These are phyloP conservation scores for Crithidia bombi DNA, from an alignment of 208 protist genomes.

Conservation along the genomic window DNA sequence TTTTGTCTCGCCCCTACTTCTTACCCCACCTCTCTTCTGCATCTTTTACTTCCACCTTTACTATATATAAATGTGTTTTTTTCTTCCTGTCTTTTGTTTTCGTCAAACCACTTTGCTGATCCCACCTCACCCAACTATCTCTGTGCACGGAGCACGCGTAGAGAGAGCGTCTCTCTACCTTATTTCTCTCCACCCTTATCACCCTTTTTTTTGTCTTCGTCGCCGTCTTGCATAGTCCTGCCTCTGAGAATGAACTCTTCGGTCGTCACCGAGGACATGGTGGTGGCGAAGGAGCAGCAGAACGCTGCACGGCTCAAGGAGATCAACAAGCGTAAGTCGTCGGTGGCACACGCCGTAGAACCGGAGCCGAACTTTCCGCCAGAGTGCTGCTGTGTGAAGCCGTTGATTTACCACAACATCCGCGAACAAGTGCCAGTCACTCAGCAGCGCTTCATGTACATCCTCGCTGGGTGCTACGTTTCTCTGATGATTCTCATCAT, in stretches of 20 bases:
- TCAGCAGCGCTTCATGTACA: constrained; percentile 87
- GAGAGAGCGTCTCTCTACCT: no score
- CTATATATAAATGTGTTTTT: no score
- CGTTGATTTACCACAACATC: constrained; percentile 88
- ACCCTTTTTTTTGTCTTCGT: background rate
- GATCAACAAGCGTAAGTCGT: constrained; percentile 40
- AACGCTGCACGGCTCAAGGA: constrained; percentile 54
- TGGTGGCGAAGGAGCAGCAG: constrained; percentile 75
- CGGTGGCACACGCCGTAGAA: constrained; percentile 34
- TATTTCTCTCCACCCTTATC: background rate
- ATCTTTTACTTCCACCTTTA: no score
- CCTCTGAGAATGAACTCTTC: constrained; percentile 3
- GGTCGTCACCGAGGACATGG: constrained; percentile 69
- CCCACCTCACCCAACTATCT: no score
- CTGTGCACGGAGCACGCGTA: no score
- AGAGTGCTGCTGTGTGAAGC: constrained; percentile 82
- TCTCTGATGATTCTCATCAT: constrained; percentile 67
- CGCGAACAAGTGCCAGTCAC: constrained; percentile 67
- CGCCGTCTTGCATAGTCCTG: no score
- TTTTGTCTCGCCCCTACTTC: no score
- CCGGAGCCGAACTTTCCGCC: constrained; percentile 86
- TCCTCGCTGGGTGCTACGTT: constrained; percentile 70
- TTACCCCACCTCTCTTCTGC: no score
- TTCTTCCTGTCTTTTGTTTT: no score
- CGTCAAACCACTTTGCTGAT: no score